These are phyloP conservation scores for Jamesozyma rosinii DNA, from an alignment of 805 yeast species.

Conservation along the genomic window DNA sequence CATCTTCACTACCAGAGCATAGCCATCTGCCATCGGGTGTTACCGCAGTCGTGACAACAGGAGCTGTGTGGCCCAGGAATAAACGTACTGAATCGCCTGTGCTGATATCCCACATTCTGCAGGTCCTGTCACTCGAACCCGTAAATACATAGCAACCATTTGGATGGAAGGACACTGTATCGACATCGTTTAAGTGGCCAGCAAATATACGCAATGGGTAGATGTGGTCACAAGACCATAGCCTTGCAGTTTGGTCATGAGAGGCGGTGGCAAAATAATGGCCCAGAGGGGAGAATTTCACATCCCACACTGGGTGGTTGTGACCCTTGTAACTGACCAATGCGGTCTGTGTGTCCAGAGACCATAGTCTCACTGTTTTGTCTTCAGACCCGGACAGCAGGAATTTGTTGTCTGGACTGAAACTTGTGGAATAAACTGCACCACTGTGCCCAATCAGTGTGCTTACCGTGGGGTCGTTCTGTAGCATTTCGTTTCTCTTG, in stretches of 20 bases:
- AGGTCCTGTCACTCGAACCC: conserved; percentile 90
- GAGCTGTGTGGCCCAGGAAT: conserved; percentile 87
- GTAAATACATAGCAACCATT: conserved; percentile 90
- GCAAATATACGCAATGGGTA: conserved; percentile 94
- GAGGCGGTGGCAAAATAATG: conserved; percentile 98
- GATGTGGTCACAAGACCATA: conserved; percentile 97
- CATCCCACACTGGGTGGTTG: conserved; percentile 96
- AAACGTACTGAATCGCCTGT: conserved; percentile 84
- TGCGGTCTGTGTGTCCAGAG: conserved; percentile 80
- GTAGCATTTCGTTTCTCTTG: conserved; percentile 34
- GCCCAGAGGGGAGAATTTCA: conserved; percentile 85
- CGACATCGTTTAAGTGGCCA: conserved; percentile 94
- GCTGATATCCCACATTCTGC: conserved; percentile 95
- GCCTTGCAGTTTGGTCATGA: conserved; percentile 92
- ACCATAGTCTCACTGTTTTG: conserved; percentile 87
- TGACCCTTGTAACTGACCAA: conserved; percentile 94
- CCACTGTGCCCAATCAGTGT: conserved; percentile 84
- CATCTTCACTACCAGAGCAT: conserved; percentile 91
- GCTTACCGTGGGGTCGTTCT: conserved; percentile 19
- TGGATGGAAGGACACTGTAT: conserved; percentile 90
- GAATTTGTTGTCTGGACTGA: conserved; percentile 82
- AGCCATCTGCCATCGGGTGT: conserved; percentile 97
- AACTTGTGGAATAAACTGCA: conserved; percentile 81
- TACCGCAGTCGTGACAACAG: conserved; percentile 75
- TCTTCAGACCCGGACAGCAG: conserved; percentile 82